Conservation (phyloP, 768 basidiomycete species). For the Candolleomyces eurysporus region DNA sequence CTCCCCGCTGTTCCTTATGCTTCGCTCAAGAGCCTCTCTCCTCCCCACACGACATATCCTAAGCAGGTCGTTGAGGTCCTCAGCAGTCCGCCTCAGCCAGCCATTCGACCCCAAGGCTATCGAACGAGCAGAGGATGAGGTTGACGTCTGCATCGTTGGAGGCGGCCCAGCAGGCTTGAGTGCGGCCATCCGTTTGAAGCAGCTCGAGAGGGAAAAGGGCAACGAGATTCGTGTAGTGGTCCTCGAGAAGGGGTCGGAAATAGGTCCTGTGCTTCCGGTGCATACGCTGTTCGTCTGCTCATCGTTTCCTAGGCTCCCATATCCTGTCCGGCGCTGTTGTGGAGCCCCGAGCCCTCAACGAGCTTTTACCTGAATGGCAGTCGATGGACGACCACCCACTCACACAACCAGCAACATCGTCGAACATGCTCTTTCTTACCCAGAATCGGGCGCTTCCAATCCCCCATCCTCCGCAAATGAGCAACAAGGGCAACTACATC, state of each 20-base stretch:
- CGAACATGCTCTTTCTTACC: constrained; percentile 86
- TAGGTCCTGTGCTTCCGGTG: constrained; percentile 47
- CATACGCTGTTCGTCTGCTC: not conserved
- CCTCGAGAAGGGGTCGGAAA: constrained; percentile 91
- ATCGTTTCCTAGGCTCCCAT: constrained; percentile 66
- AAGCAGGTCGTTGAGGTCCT: not conserved
- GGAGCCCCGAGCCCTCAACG: constrained; percentile 87
- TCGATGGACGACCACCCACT: constrained; percentile 67
- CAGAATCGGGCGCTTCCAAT: constrained; percentile 66
- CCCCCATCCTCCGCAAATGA: constrained; percentile 97
- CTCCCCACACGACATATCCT: constrained; percentile 6
- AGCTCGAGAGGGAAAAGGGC: constrained; percentile 78
- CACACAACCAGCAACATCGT: constrained; percentile 72
- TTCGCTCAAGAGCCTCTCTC: constrained; percentile 1
- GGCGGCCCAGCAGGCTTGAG: constrained; percentile 93
- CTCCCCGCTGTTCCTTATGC: constrained; percentile 2
- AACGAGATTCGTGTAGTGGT: constrained; percentile 88
- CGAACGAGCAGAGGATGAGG: constrained; percentile 85
- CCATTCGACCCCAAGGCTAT: constrained; percentile 55
- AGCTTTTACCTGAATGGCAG: constrained; percentile 86
- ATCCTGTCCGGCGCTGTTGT: constrained; percentile 95
- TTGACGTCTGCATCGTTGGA: constrained; percentile 97
- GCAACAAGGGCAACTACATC: constrained; percentile 90
- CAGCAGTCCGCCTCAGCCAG: constrained; percentile 9
- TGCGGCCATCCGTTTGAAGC: constrained; percentile 95